Evolutionary conservation across 2,329 filamentous ascomycete species (phyloP).

Genomic region (Cadophora sp.): DNA sequence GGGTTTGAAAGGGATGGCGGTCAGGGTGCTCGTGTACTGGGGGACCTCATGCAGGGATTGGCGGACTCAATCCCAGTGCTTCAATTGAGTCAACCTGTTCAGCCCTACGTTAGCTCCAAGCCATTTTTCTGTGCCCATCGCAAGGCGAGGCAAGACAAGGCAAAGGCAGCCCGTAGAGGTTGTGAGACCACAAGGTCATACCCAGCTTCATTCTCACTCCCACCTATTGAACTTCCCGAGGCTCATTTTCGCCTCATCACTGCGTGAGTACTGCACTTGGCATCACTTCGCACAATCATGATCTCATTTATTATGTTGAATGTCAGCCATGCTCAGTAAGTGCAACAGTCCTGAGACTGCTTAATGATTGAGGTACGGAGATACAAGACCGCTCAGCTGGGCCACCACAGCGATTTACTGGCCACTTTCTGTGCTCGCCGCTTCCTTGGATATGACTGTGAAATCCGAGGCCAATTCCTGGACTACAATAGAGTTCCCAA

Average conservation of each 20-base stretch:
- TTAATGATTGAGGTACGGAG: not conserved
- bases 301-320: not conserved
- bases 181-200: not conserved
- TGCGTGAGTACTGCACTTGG: not conserved
- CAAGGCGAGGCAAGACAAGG: not conserved
- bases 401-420: not conserved
- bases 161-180: not conserved
- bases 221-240: not conserved
- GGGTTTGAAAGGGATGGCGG: conserved; percentile 11
- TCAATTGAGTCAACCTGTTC: conserved; percentile 7
- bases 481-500: not conserved
- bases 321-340: not conserved
- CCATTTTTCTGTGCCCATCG: not conserved
- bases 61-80: not conserved
- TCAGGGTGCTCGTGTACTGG: conserved; percentile 4
- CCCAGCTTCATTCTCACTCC: not conserved
- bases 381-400: not conserved
- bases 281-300: too few species aligned
- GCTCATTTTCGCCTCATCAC: not conserved
- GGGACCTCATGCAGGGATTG: conserved; percentile 4
- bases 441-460: not conserved
- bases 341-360: not conserved
- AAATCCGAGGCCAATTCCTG: not conserved
- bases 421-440: conserved; percentile 9
- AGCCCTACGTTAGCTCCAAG: conserved; percentile 16